phyloP scores from a whole-genome alignment of 768 basidiomycete species.

The Suillus subaureus region DNA sequence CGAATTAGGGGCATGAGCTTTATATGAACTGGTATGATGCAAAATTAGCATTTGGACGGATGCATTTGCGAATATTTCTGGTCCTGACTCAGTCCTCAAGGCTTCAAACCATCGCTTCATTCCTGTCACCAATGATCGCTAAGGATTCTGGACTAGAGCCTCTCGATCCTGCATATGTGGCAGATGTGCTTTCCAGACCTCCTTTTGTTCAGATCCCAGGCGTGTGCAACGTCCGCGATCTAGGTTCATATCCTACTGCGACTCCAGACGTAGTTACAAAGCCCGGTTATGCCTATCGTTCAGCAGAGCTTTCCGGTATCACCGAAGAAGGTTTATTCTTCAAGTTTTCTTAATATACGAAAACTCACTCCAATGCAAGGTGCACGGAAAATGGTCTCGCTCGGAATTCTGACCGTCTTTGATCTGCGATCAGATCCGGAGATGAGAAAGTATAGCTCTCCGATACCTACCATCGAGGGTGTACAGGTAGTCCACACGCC shows the following conservation, averaged over 20 bases:
- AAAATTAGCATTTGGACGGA: background rate
- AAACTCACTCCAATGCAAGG: constrained; percentile 42
- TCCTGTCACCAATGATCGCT: constrained; percentile 19
- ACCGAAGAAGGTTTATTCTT: constrained; percentile 63
- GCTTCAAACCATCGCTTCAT: background rate
- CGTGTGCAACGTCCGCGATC: constrained; percentile 74
- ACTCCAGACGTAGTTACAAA: constrained; percentile 55
- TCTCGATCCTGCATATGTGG: constrained; percentile 66
- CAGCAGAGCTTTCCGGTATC: constrained; percentile 72
- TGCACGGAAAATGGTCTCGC: constrained; percentile 51
- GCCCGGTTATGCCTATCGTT: constrained; percentile 61
- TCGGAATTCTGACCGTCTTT: constrained; percentile 70
- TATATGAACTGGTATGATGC: background rate
- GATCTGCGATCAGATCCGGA: constrained; percentile 83
- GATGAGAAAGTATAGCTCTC: constrained; percentile 70
- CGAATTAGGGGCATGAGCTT: background rate
- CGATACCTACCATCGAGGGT: constrained; percentile 64
- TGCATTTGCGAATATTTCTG: background rate
- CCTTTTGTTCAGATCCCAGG: constrained; percentile 76
- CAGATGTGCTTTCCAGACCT: constrained; percentile 61
- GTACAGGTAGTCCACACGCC: constrained; percentile 63
- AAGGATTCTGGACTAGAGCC: constrained; percentile 49
- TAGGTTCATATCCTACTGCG: constrained; percentile 61
- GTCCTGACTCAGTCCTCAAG: background rate
- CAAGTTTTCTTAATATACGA: background rate